Evolutionary conservation across 352 stramenopile genomes (phyloP).

Genomic region (Globisporangium nodosum): DNA sequence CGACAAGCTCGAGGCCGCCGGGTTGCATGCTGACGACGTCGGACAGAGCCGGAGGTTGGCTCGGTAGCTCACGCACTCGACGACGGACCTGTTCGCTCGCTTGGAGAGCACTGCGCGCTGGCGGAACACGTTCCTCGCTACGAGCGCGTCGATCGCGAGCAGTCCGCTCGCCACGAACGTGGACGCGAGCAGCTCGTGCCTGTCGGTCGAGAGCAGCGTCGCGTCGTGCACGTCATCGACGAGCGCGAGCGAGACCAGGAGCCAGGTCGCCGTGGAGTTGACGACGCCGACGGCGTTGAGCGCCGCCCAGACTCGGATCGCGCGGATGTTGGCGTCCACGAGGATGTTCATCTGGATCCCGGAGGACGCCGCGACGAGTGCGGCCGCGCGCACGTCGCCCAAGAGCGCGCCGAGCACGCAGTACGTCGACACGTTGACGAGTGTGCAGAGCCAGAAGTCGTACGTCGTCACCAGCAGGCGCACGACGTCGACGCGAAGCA

Average conservation of each 20-base stretch:
- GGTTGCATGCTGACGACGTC: neutral
- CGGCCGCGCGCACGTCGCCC: neutral
- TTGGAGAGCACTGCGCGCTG: constrained; percentile 1
- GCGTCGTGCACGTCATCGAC: constrained; percentile 1
- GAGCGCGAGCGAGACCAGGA: neutral
- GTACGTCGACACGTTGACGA: constrained; percentile 2
- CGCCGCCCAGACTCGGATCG: neutral
- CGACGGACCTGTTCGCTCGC: neutral
- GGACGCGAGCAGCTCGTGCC: neutral
- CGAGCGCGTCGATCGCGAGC: constrained; percentile 4
- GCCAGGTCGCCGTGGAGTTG: neutral
- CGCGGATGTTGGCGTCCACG: constrained; percentile 8
- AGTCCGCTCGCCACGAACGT: constrained; percentile 8
- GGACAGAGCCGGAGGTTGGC: neutral
- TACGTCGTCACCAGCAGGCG: neutral
- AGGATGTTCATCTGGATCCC: constrained; percentile 9
- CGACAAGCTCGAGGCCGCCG: neutral
- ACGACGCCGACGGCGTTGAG: constrained; percentile 1
- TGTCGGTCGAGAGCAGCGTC: neutral
- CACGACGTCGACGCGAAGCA: constrained; percentile 4
- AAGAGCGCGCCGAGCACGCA: neutral
- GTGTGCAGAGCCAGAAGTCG: constrained; percentile 8
- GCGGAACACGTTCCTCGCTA: constrained; percentile 9
- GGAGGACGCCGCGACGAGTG: neutral
- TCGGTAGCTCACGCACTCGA: constrained; percentile 10